A percentile compares a stretch with the other conserved stretches of the same genome.
phyloP scores from a whole-genome alignment of 805 yeast species.

The Saturnispora sekii region DNA sequence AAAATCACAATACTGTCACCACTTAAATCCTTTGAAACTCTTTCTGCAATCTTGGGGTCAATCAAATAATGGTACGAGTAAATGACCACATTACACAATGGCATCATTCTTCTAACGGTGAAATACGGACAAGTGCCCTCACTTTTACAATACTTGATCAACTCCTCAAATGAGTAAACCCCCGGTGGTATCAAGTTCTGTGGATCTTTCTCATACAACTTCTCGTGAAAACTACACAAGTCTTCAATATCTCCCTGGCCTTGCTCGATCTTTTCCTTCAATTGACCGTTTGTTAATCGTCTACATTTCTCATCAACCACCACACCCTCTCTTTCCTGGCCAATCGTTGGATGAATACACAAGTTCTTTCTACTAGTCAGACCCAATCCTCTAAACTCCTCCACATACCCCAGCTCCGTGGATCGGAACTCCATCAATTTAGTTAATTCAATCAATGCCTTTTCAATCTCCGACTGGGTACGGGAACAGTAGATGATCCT shows the following conservation, averaged over 20 bases:
- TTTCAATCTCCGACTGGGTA: slow-evolving; percentile 98
- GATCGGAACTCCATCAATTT: slow-evolving; percentile 81
- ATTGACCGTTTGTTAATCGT: slow-evolving; percentile 85
- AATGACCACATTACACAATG: slow-evolving; percentile 86
- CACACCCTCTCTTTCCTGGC: slow-evolving; percentile 81
- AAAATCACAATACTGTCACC: slow-evolving; percentile 90
- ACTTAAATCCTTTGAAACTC: slow-evolving; percentile 86
- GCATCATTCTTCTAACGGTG: slow-evolving; percentile 95
- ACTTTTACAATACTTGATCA: slow-evolving; percentile 66
- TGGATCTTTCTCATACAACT: slow-evolving; percentile 76
- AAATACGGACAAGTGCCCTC: slow-evolving; percentile 91
- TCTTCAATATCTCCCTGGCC: slow-evolving; percentile 47
- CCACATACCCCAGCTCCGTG: slow-evolving; percentile 72
- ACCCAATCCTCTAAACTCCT: slow-evolving; percentile 91
- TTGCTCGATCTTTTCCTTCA: slow-evolving; percentile 54
- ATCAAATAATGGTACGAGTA: slow-evolving; percentile 93
- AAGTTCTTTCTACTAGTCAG: slow-evolving; percentile 89
- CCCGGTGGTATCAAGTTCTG: slow-evolving; percentile 86
- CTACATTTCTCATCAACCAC: slow-evolving; percentile 96
- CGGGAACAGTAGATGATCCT: slow-evolving; percentile 97
- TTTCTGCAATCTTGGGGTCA: slow-evolving; percentile 94
- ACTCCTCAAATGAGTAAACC: slow-evolving; percentile 85
- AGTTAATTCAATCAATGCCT: slow-evolving; percentile 86
- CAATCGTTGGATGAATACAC: slow-evolving; percentile 81
- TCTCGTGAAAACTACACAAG: slow-evolving; percentile 86